These are phyloP conservation scores for Sedum album DNA, from an alignment of 164 flowering plant species.

Conservation along the genomic window DNA sequence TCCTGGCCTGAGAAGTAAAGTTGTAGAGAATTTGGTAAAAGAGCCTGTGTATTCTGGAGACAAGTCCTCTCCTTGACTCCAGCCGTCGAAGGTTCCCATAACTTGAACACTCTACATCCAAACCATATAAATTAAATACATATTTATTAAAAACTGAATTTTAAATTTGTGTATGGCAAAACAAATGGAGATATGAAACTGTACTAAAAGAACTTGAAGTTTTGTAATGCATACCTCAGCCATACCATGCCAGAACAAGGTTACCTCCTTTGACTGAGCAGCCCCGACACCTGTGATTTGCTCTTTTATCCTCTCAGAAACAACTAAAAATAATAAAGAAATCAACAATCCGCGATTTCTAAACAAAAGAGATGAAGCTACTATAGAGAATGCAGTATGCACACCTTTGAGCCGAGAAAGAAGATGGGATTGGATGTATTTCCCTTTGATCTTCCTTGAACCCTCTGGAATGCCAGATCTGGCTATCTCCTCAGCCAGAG, in stretches of 20 bases:
- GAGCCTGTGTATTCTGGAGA: slow-evolving; percentile 78
- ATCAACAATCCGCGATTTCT: neutral
- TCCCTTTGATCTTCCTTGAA: slow-evolving; percentile 82
- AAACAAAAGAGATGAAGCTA: neutral
- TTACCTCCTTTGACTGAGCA: slow-evolving; percentile 61
- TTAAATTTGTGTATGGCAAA: neutral
- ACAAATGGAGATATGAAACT: neutral
- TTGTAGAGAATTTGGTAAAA: slow-evolving; percentile 58
- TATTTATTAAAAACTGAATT: neutral
- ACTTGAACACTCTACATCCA: slow-evolving; percentile 70
- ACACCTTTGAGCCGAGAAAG: slow-evolving; percentile 66
- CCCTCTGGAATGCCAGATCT: slow-evolving; percentile 42
- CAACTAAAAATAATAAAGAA: slow-evolving; percentile 18
- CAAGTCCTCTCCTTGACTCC: slow-evolving; percentile 86
- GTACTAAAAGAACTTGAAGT: neutral
- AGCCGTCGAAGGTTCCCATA: slow-evolving; percentile 90
- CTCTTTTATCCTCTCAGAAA: slow-evolving; percentile 47
- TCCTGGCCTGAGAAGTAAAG: slow-evolving; percentile 84
- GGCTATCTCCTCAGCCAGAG: slow-evolving; percentile 73
- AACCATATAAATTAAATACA: neutral
- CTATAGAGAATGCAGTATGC: neutral
- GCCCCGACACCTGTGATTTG: slow-evolving; percentile 70
- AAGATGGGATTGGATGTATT: slow-evolving; percentile 78
- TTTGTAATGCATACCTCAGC: slow-evolving; percentile 61
- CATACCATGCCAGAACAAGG: slow-evolving; percentile 71